Evolutionary conservation across 306 rosid genomes (phyloP), one percentile per base, ranked within the genome.

Genomic region (Morella rubra): DNA sequence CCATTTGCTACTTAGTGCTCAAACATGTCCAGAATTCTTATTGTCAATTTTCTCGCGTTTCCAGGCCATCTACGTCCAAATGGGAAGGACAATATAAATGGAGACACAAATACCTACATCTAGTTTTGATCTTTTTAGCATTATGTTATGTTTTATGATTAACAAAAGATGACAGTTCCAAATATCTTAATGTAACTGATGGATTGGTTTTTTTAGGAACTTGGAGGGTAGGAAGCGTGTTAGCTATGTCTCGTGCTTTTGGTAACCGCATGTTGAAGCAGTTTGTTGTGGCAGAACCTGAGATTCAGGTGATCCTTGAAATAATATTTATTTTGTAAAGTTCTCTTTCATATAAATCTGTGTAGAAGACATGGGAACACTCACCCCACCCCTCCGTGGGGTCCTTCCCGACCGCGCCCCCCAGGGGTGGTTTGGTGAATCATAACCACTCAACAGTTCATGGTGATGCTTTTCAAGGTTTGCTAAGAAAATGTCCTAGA

Each of bases 261-360:
- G 99, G 99, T 45, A 96, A 96, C 82, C 96, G 97, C 50, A 92
- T 96, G 99, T 82, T 96, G 87, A 96, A 96, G 89, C 98, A 86
- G 59, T 96, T 85, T 81, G 99, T 96, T 72, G 96, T 92, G 40
- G 97, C 99, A 40, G 99, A 96, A 68, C 99, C 99, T 58, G 99
- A 96, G 85, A 96, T 96, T 82, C 98, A 96, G 99, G 99, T 96
- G 67, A 79, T 60, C 55, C 59, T 78, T 72, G 60, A 73, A 54
- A 66, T 37, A n/a, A 62, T 56, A 12, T 73, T 66, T 74, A 66
- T 61, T 13, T 73, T 72, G 13, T 62, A 46, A n/a, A 46, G 32
- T n/a, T 64, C 44, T 15, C 69, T 40, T 16, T 64, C 15, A 46
- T 6, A 64, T 64, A 16, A 64, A 64, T 16, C n/a, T 0, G 37